These are phyloP conservation scores for Rhizomucor pusillus DNA, from an alignment of 371 early-diverging fungal genomes.

Conservation along the genomic window DNA sequence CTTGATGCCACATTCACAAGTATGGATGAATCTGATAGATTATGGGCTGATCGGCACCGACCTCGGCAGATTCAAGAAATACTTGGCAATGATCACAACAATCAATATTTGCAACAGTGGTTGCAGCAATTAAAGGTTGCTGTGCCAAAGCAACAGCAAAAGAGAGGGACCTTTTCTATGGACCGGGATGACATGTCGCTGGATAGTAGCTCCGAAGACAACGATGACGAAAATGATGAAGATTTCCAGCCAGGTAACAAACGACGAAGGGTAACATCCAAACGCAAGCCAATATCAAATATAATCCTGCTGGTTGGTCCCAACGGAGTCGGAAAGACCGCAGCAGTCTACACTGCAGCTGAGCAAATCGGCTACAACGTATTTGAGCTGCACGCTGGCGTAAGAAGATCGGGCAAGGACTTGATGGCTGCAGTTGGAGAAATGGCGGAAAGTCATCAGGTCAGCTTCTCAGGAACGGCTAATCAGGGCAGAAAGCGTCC, in stretches of 20 bases:
- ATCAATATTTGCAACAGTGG: too few relatives aligned
- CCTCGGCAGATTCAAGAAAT: neutral
- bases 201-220: neutral
- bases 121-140: too few relatives aligned
- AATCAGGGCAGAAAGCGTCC: neutral
- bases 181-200: too few relatives aligned
- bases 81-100: neutral
- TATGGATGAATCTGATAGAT: neutral
- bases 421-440: slow-evolving; percentile 64
- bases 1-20: too few relatives aligned
- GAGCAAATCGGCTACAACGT: slow-evolving; percentile 70
- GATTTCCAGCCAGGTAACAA: neutral
- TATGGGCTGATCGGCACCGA: neutral
- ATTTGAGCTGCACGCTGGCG: slow-evolving; percentile 73
- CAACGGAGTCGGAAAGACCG: slow-evolving; percentile 75
- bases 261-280: neutral
- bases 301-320: slow-evolving; percentile 70
- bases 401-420: slow-evolving; percentile 70
- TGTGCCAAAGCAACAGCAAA: too few relatives aligned
- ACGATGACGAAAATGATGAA: neutral
- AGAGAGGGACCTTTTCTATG: too few relatives aligned
- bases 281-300: slow-evolving; percentile 31
- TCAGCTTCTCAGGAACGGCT: slow-evolving; percentile 22
- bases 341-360: slow-evolving; percentile 74
- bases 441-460: slow-evolving; percentile 71